A percentile compares a stretch with the other conserved stretches of the same genome.
Evolutionary conservation across 2,329 filamentous ascomycete species (phyloP).

Genomic region (Fusarium phyllophilum): DNA sequence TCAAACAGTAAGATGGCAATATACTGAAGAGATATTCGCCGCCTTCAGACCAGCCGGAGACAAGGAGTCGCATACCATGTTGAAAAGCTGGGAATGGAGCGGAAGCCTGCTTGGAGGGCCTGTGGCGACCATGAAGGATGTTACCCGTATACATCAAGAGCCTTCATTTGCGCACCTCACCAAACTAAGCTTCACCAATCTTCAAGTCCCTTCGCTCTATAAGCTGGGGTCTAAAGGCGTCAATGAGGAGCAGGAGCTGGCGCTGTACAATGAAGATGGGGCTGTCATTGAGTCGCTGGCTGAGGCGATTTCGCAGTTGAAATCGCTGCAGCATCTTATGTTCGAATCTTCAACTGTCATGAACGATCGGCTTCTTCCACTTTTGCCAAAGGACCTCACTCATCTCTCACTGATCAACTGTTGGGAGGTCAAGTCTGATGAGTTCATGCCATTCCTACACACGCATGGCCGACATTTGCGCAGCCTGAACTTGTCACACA

Average conservation of each 20-base stretch:
- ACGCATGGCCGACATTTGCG: slow-evolving; percentile 75
- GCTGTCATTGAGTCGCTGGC: slow-evolving; percentile 53
- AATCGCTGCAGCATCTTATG: slow-evolving; percentile 71
- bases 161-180: slow-evolving; percentile 66
- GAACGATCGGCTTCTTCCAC: slow-evolving; percentile 73
- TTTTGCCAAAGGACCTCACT: slow-evolving; percentile 72
- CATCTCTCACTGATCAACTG: slow-evolving; percentile 83
- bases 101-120: slow-evolving; percentile 61
- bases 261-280: slow-evolving; percentile 53
- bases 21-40: slow-evolving; percentile 72
- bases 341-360: slow-evolving; percentile 81
- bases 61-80: slow-evolving; percentile 47
- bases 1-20: slow-evolving; percentile 72
- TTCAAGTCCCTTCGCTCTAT: slow-evolving; percentile 64
- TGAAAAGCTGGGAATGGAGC: slow-evolving; percentile 71
- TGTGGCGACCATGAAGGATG: slow-evolving; percentile 58
- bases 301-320: slow-evolving; percentile 58
- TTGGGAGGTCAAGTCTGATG: slow-evolving; percentile 74
- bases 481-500: slow-evolving; percentile 78
- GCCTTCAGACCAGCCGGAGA: slow-evolving; percentile 62
- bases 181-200: slow-evolving; percentile 70
- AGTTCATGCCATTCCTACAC: slow-evolving; percentile 72
- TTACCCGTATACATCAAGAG: slow-evolving; percentile 63
- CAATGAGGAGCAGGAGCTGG: slow-evolving; percentile 46
- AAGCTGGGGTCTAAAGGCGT: slow-evolving; percentile 48